phyloP scores from a whole-genome alignment of 805 yeast genomes.

The Diddensiella transvaalensis region DNA sequence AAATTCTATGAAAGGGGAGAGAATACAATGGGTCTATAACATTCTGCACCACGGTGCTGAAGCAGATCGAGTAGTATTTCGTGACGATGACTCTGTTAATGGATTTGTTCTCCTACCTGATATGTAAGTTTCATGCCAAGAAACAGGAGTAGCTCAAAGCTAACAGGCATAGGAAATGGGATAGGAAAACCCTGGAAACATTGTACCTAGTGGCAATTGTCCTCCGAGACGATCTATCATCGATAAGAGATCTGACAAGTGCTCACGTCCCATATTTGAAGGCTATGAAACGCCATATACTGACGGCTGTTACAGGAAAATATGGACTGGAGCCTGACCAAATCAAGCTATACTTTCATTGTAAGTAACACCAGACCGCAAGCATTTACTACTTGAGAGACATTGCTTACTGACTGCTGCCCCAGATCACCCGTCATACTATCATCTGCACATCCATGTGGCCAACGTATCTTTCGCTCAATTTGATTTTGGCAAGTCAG shows the following conservation, averaged over 20 bases:
- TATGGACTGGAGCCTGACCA: slow-evolving; percentile 53
- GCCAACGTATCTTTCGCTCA: slow-evolving; percentile 68
- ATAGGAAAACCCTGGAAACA: slow-evolving; percentile 61
- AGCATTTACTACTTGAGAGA: too few relatives aligned
- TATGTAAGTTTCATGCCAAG: slow-evolving; percentile 42
- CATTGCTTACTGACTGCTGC: too few relatives aligned
- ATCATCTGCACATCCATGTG: slow-evolving; percentile 91
- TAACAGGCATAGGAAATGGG: slow-evolving; percentile 64
- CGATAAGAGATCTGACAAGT: slow-evolving; percentile 68
- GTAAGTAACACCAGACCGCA: slow-evolving; percentile 5
- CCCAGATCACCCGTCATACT: slow-evolving; percentile 88
- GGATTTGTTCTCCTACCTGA: slow-evolving; percentile 86
- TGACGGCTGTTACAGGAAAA: slow-evolving; percentile 43
- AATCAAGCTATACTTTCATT: slow-evolving; percentile 74
- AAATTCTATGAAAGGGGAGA: slow-evolving; percentile 65
- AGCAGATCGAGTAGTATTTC: slow-evolving; percentile 70
- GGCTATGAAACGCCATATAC: slow-evolving; percentile 44
- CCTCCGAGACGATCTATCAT: slow-evolving; percentile 60
- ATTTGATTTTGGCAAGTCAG: slow-evolving; percentile 78
- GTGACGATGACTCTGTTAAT: slow-evolving; percentile 48
- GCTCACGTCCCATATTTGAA: slow-evolving; percentile 59
- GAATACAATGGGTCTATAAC: slow-evolving; percentile 87
- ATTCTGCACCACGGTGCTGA: slow-evolving; percentile 81
- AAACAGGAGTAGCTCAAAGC: background rate
- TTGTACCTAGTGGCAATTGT: slow-evolving; percentile 78